Base-by-base conservation (phyloP, 371 early-diverging fungal species). In the Phascolomyces articulosus region DNA sequence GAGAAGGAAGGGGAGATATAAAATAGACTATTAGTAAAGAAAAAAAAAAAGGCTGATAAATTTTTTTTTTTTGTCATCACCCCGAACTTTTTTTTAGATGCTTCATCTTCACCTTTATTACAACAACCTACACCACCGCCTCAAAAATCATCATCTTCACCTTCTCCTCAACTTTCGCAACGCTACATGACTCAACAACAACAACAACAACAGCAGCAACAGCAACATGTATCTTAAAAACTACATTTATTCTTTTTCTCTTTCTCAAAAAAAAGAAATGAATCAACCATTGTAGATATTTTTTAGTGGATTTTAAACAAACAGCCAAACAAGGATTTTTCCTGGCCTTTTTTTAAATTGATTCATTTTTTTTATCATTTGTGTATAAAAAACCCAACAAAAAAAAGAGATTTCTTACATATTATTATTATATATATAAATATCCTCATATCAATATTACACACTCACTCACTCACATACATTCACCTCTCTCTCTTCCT, bases 51-150 rank as follows among this genome's bases (percentile, higher is more conserved):
- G 34, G 34, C 34, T 34, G 34, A 34, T 11, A 9, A 11, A 34
- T 34, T 34, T 34, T 9, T 9, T 6, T 34, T 34, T 9, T 34
- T 34, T 34, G 11, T 34, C 34, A 34, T 34, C 34, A 34, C 34
- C 34, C n/a, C n/a, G n/a, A n/a, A n/a, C n/a, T n/a, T n/a, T 20
- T 11, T 20, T n/a, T 7, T 6, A 47, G 7, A 18, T 47, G 6
- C 13, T 11, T 18, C 47, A 6, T 11, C 24, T 29, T 13, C 26
- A 49, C 49, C 18, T 1, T 40, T 49, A 20, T 40, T 61, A 23
- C 62, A 61, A 40, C 62, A 61, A 40, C 62, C 62, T 8, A 61
- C 62, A 31, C 62, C 62, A 34, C 60, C 60, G 24, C 49, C 60
- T 4, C 60, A 60, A 15, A 61, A 61, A 53, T 53, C 62, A 11